Conservation (phyloP, 257 asterid species). For the Capsicum rhomboideum region DNA sequence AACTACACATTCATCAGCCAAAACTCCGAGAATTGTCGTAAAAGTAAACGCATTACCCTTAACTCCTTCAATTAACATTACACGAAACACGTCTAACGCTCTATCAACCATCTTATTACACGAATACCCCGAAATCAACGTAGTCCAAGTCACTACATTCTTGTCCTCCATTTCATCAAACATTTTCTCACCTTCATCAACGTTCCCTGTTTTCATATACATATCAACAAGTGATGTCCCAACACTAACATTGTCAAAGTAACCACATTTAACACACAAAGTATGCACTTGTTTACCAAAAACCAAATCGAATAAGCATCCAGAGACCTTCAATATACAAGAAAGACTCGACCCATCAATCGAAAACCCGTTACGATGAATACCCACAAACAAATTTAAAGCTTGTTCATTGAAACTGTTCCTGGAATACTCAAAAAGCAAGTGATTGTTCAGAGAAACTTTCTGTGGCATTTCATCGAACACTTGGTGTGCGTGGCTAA, state of each 20-base stretch:
- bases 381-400: constrained; percentile 27
- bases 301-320: constrained; percentile 27
- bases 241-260: constrained; percentile 63
- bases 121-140: constrained; percentile 65
- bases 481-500: constrained; percentile 23
- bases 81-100: constrained; percentile 34
- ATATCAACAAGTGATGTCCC: constrained; percentile 80
- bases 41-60: constrained; percentile 75
- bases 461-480: constrained; percentile 42
- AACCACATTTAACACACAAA: constrained; percentile 59
- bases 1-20: constrained; percentile 47
- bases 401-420: constrained; percentile 43
- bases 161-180: constrained; percentile 62
- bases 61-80: constrained; percentile 51
- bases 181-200: constrained; percentile 46
- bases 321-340: constrained; percentile 62
- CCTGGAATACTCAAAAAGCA: constrained; percentile 58
- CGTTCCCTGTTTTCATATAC: constrained; percentile 54
- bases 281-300: constrained; percentile 69
- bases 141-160: constrained; percentile 91
- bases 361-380: constrained; percentile 36
- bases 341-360: constrained; percentile 63
- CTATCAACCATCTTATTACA: constrained; percentile 30
- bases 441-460: constrained; percentile 48
- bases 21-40: constrained; percentile 69